These are phyloP conservation scores for Leccinum boreale DNA, from an alignment of 768 basidiomycete species.

Conservation along the genomic window DNA sequence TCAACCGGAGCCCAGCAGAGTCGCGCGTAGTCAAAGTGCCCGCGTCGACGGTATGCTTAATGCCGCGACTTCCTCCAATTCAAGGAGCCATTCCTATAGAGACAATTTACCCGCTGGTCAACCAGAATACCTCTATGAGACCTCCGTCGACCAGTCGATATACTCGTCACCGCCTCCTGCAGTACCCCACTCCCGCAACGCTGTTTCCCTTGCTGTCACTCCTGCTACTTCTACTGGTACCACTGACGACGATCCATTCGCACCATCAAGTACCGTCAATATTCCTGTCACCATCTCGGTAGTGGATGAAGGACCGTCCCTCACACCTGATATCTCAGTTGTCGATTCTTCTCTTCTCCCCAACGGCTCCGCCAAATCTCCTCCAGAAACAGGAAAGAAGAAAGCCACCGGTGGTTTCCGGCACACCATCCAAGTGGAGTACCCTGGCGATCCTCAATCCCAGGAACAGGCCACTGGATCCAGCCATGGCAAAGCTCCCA, in stretches of 20 bases:
- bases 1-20: constrained; percentile 26
- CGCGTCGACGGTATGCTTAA: constrained; percentile 46
- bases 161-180: constrained; percentile 36
- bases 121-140: constrained; percentile 74
- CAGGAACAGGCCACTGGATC: constrained; percentile 16
- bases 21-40: constrained; percentile 52
- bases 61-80: constrained; percentile 28
- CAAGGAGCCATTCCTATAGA: constrained; percentile 45
- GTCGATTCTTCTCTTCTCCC: constrained; percentile 17
- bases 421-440: constrained; percentile 97
- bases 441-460: constrained; percentile 53
- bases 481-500: constrained; percentile 23
- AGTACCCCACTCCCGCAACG: constrained; percentile 38
- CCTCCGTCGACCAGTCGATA: constrained; percentile 57
- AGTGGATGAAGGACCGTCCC: constrained; percentile 23
- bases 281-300: constrained; percentile 29
- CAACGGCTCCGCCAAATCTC: constrained; percentile 31
- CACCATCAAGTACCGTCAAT: constrained; percentile 33
- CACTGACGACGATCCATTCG: constrained; percentile 74
- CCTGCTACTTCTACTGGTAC: constrained; percentile 39
- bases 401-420: constrained; percentile 51
- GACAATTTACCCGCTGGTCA: constrained; percentile 45
- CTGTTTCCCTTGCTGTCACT: constrained; percentile 41
- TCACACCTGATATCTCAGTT: constrained; percentile 18
- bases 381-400: constrained; percentile 44